These are phyloP conservation scores for Venturia asperata DNA, from an alignment of 2,329 filamentous ascomycete species.

Conservation along the genomic window DNA sequence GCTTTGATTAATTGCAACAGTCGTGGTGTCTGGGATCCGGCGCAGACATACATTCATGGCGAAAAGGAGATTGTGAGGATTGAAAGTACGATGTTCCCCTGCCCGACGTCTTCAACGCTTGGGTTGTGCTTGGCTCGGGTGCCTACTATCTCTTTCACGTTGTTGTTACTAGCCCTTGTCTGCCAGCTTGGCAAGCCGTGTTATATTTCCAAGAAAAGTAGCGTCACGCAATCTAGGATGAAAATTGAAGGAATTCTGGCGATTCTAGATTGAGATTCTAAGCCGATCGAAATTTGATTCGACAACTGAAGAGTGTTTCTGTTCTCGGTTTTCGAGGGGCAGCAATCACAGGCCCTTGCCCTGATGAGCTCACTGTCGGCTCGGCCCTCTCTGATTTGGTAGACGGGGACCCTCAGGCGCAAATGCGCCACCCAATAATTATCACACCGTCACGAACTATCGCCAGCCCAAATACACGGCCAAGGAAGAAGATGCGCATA, in stretches of 20 bases:
- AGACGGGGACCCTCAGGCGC: not conserved
- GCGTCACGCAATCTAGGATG: not conserved
- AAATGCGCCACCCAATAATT: not conserved
- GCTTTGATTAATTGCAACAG: not conserved
- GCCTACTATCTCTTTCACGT: not conserved
- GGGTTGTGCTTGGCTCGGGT: not conserved
- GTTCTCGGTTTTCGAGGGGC: not conserved
- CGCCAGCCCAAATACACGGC: not conserved
- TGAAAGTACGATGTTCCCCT: not conserved
- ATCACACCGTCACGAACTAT: not conserved
- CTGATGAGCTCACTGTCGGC: not conserved
- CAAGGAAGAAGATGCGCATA: not conserved
- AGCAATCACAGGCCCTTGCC: not conserved
- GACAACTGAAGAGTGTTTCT: not conserved
- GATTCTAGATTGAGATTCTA: not conserved
- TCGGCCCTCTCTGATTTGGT: conserved; percentile 2
- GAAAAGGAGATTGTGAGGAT: not conserved
- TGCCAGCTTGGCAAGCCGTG: not conserved
- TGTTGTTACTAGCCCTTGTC: not conserved
- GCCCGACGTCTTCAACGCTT: not conserved
- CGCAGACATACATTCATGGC: conserved; percentile 17
- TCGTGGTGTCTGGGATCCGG: not conserved
- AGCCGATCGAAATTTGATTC: not conserved
- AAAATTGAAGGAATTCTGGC: not conserved
- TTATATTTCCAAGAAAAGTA: too few species aligned